A percentile compares a stretch with the other conserved stretches of the same genome.
phyloP scores from a whole-genome alignment of 352 stramenopile species.

The Pythium angustatum region DNA sequence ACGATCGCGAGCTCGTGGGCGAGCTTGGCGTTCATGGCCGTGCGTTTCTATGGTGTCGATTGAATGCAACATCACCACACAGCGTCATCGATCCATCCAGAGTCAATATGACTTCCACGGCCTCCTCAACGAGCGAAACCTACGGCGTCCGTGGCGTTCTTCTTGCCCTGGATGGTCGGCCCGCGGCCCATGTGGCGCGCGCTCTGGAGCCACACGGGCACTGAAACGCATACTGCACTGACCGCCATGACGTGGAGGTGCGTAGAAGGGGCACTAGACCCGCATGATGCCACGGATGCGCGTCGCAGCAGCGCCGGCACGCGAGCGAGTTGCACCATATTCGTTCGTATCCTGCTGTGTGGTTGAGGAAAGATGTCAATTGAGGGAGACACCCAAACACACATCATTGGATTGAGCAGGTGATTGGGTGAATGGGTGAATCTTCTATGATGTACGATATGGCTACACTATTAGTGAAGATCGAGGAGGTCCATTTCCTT shows the following conservation, averaged over 20 bases:
- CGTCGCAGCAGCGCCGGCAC: constrained; percentile 13
- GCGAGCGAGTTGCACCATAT: constrained; percentile 4
- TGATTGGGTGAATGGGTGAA: not conserved
- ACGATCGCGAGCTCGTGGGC: constrained; percentile 72
- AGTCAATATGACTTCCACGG: not conserved
- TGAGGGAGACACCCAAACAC: not conserved
- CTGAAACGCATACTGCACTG: not conserved
- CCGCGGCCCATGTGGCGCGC: constrained; percentile 78
- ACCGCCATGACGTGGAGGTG: constrained; percentile 11
- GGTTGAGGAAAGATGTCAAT: not conserved
- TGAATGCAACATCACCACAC: not conserved
- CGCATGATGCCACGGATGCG: not conserved
- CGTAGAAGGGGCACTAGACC: not conserved
- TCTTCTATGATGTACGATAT: constrained; percentile 4
- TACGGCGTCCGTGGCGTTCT: constrained; percentile 80
- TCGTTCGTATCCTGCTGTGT: constrained; percentile 9
- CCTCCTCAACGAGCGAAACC: constrained; percentile 11
- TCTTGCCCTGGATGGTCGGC: constrained; percentile 78
- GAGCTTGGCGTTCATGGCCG: constrained; percentile 75
- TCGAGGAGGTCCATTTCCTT: constrained; percentile 18
- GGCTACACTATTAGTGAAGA: constrained; percentile 6
- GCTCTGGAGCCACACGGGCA: constrained; percentile 39
- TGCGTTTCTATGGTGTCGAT: constrained; percentile 74
- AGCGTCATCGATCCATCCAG: not conserved
- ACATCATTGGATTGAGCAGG: not conserved